phyloP scores from a whole-genome alignment of 1,284 basidiomycete species.

The Cryptococcus sp. region DNA sequence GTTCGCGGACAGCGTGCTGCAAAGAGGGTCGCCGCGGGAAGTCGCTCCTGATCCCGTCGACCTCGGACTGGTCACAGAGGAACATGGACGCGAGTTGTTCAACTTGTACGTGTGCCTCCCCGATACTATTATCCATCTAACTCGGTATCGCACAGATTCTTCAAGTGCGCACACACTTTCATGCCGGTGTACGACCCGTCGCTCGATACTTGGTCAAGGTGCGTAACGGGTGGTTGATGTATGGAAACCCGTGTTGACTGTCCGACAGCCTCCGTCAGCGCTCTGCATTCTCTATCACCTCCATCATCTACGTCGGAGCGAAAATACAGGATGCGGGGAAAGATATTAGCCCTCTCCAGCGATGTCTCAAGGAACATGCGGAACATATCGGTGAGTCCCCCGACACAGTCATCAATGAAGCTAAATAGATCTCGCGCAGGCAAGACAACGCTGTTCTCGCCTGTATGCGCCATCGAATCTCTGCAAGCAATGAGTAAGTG shows the following conservation, averaged over 20 bases:
- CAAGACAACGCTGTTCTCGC: slow-evolving; percentile 33
- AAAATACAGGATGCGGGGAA: slow-evolving; percentile 22
- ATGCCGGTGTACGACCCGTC: slow-evolving; percentile 34
- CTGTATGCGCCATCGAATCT: slow-evolving; percentile 29
- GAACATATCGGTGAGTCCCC: slow-evolving; percentile 25
- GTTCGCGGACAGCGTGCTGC: not conserved
- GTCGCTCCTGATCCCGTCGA: slow-evolving; percentile 20
- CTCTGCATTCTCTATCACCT: slow-evolving; percentile 32
- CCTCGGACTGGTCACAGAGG: slow-evolving; percentile 21
- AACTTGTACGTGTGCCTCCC: slow-evolving; percentile 18
- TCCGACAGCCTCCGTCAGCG: slow-evolving; percentile 22
- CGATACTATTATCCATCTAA: not conserved
- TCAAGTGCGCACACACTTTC: slow-evolving; percentile 30
- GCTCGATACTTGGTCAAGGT: slow-evolving; percentile 35
- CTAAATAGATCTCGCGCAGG: slow-evolving; percentile 6
- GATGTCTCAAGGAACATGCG: slow-evolving; percentile 23
- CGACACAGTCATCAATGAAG: not conserved
- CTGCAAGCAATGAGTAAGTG: slow-evolving; percentile 31
- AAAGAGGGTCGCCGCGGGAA: not conserved
- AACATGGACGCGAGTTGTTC: slow-evolving; percentile 22
- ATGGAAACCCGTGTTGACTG: not conserved
- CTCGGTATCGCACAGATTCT: slow-evolving; percentile 23
- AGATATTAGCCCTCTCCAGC: slow-evolving; percentile 15
- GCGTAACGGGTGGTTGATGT: not conserved
- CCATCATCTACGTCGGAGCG: slow-evolving; percentile 29